Conservation (phyloP, 805 yeast species). For the Candida fluviatilis region DNA sequence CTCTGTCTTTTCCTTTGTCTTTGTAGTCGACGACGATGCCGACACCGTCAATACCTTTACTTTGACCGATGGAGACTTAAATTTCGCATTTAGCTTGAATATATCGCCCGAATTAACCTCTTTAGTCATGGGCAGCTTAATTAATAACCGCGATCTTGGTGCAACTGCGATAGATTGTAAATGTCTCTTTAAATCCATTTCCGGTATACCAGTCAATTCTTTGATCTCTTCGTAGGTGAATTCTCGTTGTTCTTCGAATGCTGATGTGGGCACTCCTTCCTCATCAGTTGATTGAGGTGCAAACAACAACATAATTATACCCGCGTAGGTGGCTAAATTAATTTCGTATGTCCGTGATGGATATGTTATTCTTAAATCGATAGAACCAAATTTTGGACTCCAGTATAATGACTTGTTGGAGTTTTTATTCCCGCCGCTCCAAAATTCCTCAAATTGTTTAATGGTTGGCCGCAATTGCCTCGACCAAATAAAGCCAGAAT, state of each 20-base stretch:
- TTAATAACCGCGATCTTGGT: constrained; percentile 70
- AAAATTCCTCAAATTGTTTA: constrained; percentile 36
- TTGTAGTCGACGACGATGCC: constrained; percentile 14
- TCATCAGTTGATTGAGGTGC: constrained; percentile 35
- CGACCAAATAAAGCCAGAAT: constrained; percentile 34
- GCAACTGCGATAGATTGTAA: constrained; percentile 82
- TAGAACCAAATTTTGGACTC: constrained; percentile 81
- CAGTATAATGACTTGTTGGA: constrained; percentile 49
- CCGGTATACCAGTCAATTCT: constrained; percentile 67
- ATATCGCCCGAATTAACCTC: constrained; percentile 60
- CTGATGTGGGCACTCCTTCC: constrained; percentile 29
- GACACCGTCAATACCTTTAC: constrained; percentile 72
- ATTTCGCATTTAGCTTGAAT: constrained; percentile 64
- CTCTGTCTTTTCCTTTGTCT: constrained; percentile 37
- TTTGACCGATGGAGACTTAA: constrained; percentile 62
- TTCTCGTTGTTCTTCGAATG: constrained; percentile 48
- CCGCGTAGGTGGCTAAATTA: constrained; percentile 76
- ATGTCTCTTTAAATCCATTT: constrained; percentile 67
- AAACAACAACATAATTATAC: constrained; percentile 73
- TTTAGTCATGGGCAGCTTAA: constrained; percentile 70
- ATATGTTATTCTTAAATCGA: constrained; percentile 71
- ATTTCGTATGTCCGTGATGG: constrained; percentile 70
- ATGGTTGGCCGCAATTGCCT: constrained; percentile 33
- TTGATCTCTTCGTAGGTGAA: constrained; percentile 61
- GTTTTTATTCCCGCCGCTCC: constrained; percentile 37